Base-by-base conservation (phyloP, 148 eudicot genomes). In the Talinum fruticosum region DNA sequence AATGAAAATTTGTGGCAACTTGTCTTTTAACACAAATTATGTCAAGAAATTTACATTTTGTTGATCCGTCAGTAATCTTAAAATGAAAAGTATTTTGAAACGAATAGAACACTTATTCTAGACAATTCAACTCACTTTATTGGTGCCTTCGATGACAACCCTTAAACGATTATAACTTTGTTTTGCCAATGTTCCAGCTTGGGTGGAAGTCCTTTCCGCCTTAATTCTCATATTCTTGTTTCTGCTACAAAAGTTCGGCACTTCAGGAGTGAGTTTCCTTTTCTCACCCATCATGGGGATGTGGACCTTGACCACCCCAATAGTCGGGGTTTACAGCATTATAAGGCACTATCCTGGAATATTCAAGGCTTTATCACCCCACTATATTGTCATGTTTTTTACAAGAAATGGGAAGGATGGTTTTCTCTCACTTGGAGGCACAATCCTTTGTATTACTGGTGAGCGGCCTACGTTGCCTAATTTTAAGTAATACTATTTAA, bases 361-460 rank as follows among this genome's bases (percentile, higher is more conserved):
- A 81, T 87, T 89, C 81, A 89, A 86, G 89, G 89, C 90, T 73
- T 65, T 89, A 71, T 87, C 93, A 44, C 93, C 93, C 6, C 82
- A 86, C 76, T 83, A 89, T 79, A 79, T 89, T 1, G 36, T 83
- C 41, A 28, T 3, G 71, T 86, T 79, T 69, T 89, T 89, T 82
- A 74, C 33, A 78, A 77, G 84, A 75, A 84, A 85, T 78, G 88
- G 90, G 66, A 89, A 84, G 80, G 85, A 76, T 30, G 88, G 90
- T 44, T 89, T 90, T 90, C 76, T 83, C 33, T 78, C 76, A 41
- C 92, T 89, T 44, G 84, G 89, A 76, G 92, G 90, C 68, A 87
- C 84, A 29, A 74, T 89, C 65, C 90, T 89, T 45, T 87, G 92
- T 61, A 89, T 89, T 51, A 89, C 92, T 75, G 92, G 92, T 89